phyloP scores from a whole-genome alignment of 441 rosid species.

The Croton setiger region DNA sequence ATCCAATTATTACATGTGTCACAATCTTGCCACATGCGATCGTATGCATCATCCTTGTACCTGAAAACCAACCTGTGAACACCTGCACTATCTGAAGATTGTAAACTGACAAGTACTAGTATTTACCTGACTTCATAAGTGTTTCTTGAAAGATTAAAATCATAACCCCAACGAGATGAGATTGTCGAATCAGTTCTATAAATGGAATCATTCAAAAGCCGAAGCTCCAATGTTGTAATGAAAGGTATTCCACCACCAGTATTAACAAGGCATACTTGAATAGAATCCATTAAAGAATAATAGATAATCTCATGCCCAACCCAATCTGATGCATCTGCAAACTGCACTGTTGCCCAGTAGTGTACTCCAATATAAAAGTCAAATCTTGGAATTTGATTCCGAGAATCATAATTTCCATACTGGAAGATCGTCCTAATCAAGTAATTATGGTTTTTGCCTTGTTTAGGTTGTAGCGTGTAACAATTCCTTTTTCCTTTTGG shows the following conservation, averaged over 20 bases:
- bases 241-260: slow-evolving; percentile 23
- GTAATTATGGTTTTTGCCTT: slow-evolving; percentile 20
- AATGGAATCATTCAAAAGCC: slow-evolving; percentile 14
- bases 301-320: background rate
- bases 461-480: slow-evolving; percentile 20
- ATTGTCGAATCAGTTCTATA: slow-evolving; percentile 5
- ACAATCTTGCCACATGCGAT: background rate
- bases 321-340: no score
- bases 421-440: slow-evolving; percentile 13
- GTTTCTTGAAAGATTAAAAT: slow-evolving; percentile 1
- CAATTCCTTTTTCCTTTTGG: slow-evolving; percentile 32
- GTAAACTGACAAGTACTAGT: background rate
- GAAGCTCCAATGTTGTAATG: slow-evolving; percentile 21
- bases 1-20: background rate
- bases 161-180: background rate
- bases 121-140: background rate
- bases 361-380: slow-evolving; percentile 23
- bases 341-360: background rate
- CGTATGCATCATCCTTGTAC: slow-evolving; percentile 15
- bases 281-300: slow-evolving; percentile 12
- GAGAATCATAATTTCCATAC: slow-evolving; percentile 31
- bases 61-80: background rate
- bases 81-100: no score
- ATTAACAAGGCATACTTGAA: slow-evolving; percentile 23
- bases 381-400: slow-evolving; percentile 18